Evolutionary conservation across 2,329 filamentous ascomycete species (phyloP).

Genomic region (Fusarium oxysporum): DNA sequence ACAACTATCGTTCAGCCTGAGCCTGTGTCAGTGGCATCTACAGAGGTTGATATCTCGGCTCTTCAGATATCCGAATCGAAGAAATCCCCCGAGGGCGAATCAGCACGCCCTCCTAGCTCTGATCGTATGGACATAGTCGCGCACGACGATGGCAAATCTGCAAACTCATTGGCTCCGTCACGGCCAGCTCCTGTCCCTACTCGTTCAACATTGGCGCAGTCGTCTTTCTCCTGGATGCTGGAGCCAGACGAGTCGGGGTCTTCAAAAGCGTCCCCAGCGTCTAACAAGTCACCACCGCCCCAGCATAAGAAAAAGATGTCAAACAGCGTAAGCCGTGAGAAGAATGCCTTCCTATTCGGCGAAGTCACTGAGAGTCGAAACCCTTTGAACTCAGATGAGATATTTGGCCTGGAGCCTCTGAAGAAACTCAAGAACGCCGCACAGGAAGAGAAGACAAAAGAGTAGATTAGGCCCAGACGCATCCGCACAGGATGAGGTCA

Average conservation of each 20-base stretch:
- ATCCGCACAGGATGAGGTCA: background rate
- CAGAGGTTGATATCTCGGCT: slow-evolving; percentile 30
- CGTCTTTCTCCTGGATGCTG: slow-evolving; percentile 84
- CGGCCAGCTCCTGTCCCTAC: slow-evolving; percentile 61
- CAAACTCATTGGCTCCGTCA: slow-evolving; percentile 8
- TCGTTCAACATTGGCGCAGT: slow-evolving; percentile 76
- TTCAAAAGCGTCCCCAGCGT: slow-evolving; percentile 37
- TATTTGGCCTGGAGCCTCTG: slow-evolving; percentile 68
- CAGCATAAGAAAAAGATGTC: slow-evolving; percentile 56
- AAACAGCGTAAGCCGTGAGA: slow-evolving; percentile 62
- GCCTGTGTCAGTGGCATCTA: slow-evolving; percentile 4
- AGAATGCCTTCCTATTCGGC: slow-evolving; percentile 70
- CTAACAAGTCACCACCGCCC: slow-evolving; percentile 48
- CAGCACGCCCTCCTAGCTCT: slow-evolving; percentile 9
- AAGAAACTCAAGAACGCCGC: slow-evolving; percentile 41
- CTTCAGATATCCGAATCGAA: slow-evolving; percentile 36
- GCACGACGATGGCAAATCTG: slow-evolving; percentile 27
- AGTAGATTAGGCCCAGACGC: background rate
- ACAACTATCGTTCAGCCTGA: slow-evolving; percentile 26
- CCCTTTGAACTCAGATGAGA: slow-evolving; percentile 59
- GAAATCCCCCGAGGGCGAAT: slow-evolving; percentile 1
- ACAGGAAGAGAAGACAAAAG: background rate
- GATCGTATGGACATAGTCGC: slow-evolving; percentile 35
- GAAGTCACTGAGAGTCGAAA: slow-evolving; percentile 57
- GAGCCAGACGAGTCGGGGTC: slow-evolving; percentile 61